A percentile compares a stretch with the other conserved stretches of the same genome.
These are phyloP conservation scores for Cyclaneusma minus DNA, from an alignment of 2,329 filamentous ascomycete species.

Conservation along the genomic window DNA sequence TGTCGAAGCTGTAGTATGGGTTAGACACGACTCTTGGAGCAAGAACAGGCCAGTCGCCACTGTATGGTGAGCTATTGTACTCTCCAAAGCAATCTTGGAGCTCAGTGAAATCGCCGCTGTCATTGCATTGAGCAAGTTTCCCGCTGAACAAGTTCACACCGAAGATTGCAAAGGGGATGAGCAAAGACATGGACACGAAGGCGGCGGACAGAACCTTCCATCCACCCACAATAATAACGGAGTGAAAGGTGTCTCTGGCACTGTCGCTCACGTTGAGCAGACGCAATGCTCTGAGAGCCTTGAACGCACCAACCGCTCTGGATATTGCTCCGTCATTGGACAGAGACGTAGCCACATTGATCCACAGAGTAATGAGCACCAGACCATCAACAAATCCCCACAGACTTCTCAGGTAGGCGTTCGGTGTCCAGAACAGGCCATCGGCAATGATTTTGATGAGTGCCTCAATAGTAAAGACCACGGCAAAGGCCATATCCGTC, in stretches of 20 bases:
- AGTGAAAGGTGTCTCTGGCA: conserved; percentile 90
- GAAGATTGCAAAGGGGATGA: conserved; percentile 95
- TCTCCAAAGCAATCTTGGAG: conserved; percentile 73
- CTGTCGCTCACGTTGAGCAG: conserved; percentile 93
- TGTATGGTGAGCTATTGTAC: conserved; percentile 60
- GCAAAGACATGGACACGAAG: conserved; percentile 82
- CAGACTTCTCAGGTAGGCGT: conserved; percentile 89
- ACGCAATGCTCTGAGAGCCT: conserved; percentile 80
- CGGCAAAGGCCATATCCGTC: conserved; percentile 78
- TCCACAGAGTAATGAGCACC: conserved; percentile 86
- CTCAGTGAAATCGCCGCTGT: conserved; percentile 40
- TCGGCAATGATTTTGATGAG: conserved; percentile 88
- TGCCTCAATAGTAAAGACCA: conserved; percentile 75
- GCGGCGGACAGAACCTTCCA: conserved; percentile 77
- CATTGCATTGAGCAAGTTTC: conserved; percentile 67
- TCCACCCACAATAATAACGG: conserved; percentile 81
- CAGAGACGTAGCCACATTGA: conserved; percentile 77
- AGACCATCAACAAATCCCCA: conserved; percentile 94
- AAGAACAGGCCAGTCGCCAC: conserved; percentile 59
- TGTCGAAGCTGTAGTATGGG: conserved; percentile 80
- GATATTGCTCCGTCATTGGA: conserved; percentile 73
- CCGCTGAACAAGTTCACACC: conserved; percentile 87
- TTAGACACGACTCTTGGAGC: conserved; percentile 72
- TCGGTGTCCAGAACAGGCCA: conserved; percentile 90
- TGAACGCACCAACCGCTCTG: conserved; percentile 87